These are phyloP conservation scores for Daldinia loculata DNA, from an alignment of 495 filamentous ascomycete genomes.

Conservation along the genomic window DNA sequence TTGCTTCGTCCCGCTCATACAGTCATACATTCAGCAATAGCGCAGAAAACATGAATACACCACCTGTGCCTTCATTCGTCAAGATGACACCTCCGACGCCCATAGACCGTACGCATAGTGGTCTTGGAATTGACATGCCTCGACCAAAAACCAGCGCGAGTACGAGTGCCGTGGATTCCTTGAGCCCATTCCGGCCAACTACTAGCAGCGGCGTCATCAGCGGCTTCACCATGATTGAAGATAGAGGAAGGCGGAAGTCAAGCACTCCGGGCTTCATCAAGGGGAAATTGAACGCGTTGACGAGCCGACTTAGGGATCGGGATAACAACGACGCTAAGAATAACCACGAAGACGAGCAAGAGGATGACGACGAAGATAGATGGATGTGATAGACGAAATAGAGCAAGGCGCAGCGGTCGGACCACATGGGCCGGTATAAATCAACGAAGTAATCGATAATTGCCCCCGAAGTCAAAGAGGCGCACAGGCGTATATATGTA, in stretches of 20 bases:
- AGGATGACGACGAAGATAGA: constrained; percentile 31
- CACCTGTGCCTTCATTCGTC: constrained; percentile 48
- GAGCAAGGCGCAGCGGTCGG: background rate
- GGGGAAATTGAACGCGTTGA: constrained; percentile 52
- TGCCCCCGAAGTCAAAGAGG: constrained; percentile 6
- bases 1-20: constrained; percentile 56
- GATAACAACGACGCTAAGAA: constrained; percentile 41
- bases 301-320: constrained; percentile 49
- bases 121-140: constrained; percentile 41
- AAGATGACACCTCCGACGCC: constrained; percentile 55
- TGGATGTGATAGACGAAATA: constrained; percentile 6
- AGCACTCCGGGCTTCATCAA: constrained; percentile 47
- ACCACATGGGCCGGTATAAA: constrained; percentile 3
- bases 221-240: constrained; percentile 23
- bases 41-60: constrained; percentile 21
- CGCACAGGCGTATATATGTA: constrained; percentile 2
- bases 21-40: constrained; percentile 22
- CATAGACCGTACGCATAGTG: constrained; percentile 43
- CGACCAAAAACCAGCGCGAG: constrained; percentile 44
- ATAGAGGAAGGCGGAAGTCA: constrained; percentile 38
- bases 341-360: constrained; percentile 24
- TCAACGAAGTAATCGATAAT: constrained; percentile 20
- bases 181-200: constrained; percentile 34
- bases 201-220: constrained; percentile 10
- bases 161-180: constrained; percentile 29